Conservation (phyloP, 1,284 basidiomycete genomes). For the Melampsora americana region DNA sequence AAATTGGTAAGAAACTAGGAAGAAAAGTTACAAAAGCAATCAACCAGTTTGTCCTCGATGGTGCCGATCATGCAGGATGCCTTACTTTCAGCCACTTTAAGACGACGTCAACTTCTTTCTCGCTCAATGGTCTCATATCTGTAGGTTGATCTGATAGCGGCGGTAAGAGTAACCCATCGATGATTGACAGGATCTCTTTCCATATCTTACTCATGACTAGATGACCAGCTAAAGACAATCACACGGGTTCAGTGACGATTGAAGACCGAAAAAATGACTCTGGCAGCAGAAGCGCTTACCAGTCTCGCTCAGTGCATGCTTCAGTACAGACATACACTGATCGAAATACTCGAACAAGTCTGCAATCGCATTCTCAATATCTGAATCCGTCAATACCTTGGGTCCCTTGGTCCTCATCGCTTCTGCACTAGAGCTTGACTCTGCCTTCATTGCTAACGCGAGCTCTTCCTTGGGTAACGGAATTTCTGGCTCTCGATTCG, state of each 20-base stretch:
- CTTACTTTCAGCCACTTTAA: conserved; percentile 93
- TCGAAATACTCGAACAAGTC: conserved; percentile 96
- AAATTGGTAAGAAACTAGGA: conserved; percentile 83
- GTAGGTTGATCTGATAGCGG: conserved; percentile 83
- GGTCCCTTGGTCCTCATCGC: conserved; percentile 56
- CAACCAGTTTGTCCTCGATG: not conserved
- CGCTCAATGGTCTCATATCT: conserved; percentile 81
- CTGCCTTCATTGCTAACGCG: conserved; percentile 12
- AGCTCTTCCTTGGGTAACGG: conserved; percentile 47
- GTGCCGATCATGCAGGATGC: conserved; percentile 10
- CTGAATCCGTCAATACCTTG: conserved; percentile 77
- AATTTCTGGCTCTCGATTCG: conserved; percentile 47
- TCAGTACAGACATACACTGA: conserved; percentile 84
- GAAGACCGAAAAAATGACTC: not conserved
- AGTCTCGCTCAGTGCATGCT: conserved; percentile 74
- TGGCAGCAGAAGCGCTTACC: conserved; percentile 36
- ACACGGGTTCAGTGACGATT: not conserved
- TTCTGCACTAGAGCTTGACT: conserved; percentile 53
- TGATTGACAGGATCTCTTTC: conserved; percentile 88
- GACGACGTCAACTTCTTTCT: conserved; percentile 95
- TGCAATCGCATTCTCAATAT: conserved; percentile 89
- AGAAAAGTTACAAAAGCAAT: conserved; percentile 35
- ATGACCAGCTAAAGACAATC: conserved; percentile 66
- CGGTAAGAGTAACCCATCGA: conserved; percentile 86
- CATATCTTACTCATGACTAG: conserved; percentile 90